Base-by-base conservation (phyloP, 306 rosid species). In the Pyrus bretschneideri region DNA sequence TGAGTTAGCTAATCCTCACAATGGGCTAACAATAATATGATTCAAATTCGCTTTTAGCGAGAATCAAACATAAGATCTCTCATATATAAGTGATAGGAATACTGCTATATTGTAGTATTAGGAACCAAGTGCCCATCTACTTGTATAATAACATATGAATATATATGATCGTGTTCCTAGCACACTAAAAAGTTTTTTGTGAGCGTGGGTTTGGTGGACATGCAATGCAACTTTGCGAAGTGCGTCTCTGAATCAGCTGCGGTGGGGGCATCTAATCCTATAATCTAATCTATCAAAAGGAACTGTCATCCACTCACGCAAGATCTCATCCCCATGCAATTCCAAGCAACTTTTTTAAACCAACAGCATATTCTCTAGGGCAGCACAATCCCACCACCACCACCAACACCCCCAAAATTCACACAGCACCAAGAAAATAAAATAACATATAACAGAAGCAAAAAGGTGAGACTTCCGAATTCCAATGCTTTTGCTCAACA, bases 271-370 rank as follows among this genome's bases (percentile, higher is more conserved):
- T 74, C 61, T 33, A 18, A 74, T 60, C 52, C 52, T 4, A 46
- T 25, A 25, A 23, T 60, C 35, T 61, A 58, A 46, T 27, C 44
- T 18, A 45, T 18, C 45, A 17, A 73, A 73, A 59, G 68, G 69
- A 12, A 57, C 57, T 69, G 89, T 78, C 88, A 81, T 79, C 83
- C 85, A 62, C 81, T 81, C 94, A 87, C 91, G 91, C 88, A 80
- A 58, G 62, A 59, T 78, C 79, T 19, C 58, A 67, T 52, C 49
- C 54, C 54, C 54, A 14, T 49, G 19, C 54, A 17, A 23, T 33
- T 51, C 57, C 23, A 33, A 40, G 7, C 17, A 27, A 6, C 80
- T 75, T 79, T 44, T 44, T 74, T 64, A 67, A 6, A 12, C 63
- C 2, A 19, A 29, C 66, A 72, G 70, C 66, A 69, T 33, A 80